Base-by-base conservation (phyloP, 2,329 filamentous ascomycete genomes). In the Cladophialophora exuberans region DNA sequence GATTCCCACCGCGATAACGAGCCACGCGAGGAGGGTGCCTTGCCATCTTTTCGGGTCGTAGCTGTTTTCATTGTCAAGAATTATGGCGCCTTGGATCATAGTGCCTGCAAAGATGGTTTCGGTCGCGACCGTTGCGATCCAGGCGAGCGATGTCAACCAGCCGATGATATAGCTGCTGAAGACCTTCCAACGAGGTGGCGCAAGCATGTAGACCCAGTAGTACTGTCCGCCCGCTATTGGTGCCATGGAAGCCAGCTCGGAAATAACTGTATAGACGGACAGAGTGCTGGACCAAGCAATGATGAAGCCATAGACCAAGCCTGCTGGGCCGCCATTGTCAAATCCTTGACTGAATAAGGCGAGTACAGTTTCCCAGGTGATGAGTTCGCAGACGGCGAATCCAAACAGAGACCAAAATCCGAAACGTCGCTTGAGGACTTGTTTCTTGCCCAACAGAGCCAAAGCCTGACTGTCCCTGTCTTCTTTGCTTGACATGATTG, bases 241-340 rank as follows among this genome's bases (percentile, higher is more conserved):
- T 5, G 75, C 70, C 70, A 79, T 74, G 3, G 75, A 78, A 1
- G 72, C 75, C 30, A 78, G 62, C 57, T 80, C 77, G 1, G 72
- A 73, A 39, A 79, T 73, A 13, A 76, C 74, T 0, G 72, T 74
- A 58, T 78, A 79, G 3, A 75, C 71, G 0, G 71, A 76, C 50
- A 82, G 61, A 0, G 76, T 81, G 1, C 74, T 76, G 15, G 69
- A 62, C 76, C 77, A 81, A 15, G 78, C 75, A 42, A 81, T 74
- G 26, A 82, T 71, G 66, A 76, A 82, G 43, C 78, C 77, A 59
- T 79, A 81, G 7, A 81, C 65, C 5, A 79, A 67, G 3, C 79
- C 78, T 1, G 76, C 72, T 10, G 78, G 75, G 3, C 76, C 76
- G 13, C 76, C 75, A 63, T 77, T 78, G 20, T 72, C 64, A 39